phyloP scores from a whole-genome alignment of 768 basidiomycete genomes.

The Lentinus tigrinus region DNA sequence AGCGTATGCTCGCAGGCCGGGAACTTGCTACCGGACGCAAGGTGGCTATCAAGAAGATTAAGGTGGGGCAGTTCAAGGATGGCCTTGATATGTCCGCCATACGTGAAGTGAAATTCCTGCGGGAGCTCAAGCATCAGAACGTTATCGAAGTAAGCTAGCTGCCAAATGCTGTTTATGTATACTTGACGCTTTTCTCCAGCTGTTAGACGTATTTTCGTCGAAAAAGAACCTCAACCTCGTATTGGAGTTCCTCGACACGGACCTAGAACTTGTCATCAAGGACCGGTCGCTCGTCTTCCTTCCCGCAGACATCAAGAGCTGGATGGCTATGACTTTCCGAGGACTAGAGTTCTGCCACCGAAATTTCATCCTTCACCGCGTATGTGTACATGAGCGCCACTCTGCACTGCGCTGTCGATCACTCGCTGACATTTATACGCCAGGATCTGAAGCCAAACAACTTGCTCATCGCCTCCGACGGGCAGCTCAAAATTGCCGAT shows the following conservation, averaged over 20 bases:
- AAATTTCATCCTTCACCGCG: conserved; percentile 91
- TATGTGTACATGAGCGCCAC: conserved; percentile 33
- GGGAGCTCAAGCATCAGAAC: conserved; percentile 92
- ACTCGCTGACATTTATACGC: neutral
- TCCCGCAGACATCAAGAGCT: conserved; percentile 95
- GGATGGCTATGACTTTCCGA: conserved; percentile 98
- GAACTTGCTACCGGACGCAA: conserved; percentile 74
- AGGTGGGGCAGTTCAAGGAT: conserved; percentile 95
- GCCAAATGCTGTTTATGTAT: neutral
- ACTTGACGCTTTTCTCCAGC: conserved; percentile 42
- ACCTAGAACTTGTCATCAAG: conserved; percentile 95
- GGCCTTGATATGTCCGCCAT: conserved; percentile 99
- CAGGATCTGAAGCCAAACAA: conserved; percentile 99
- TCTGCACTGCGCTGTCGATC: neutral
- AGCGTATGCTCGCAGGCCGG: conserved; percentile 47
- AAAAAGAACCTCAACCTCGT: conserved; percentile 97
- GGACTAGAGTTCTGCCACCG: conserved; percentile 98
- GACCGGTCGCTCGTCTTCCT: conserved; percentile 90
- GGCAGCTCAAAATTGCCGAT: conserved; percentile 95
- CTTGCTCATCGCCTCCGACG: conserved; percentile 86
- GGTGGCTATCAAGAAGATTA: conserved; percentile 98
- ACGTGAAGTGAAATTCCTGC: conserved; percentile 95
- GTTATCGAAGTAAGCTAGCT: conserved; percentile 74
- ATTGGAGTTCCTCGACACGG: conserved; percentile 93
- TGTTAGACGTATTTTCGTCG: conserved; percentile 94